These are phyloP conservation scores for Handroanthus guayacan DNA, from an alignment of 257 asterid genomes.

Conservation along the genomic window DNA sequence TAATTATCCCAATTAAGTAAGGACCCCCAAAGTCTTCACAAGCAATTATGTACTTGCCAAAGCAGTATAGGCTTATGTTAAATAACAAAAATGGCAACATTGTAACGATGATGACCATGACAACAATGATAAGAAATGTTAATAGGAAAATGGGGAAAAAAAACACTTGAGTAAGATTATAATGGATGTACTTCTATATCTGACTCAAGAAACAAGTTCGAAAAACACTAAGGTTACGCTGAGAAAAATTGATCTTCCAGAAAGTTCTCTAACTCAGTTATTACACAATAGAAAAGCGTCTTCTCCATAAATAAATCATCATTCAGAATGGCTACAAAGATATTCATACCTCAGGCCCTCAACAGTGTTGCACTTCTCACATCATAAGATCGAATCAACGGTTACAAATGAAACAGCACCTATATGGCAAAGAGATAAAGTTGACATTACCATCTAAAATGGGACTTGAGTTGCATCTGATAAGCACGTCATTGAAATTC, in stretches of 20 bases:
- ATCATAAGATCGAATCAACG: not conserved
- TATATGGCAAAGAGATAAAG: not conserved
- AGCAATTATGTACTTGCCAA: too few relatives aligned
- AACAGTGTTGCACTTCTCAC: not conserved
- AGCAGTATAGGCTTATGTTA: not conserved
- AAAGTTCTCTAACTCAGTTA: not conserved
- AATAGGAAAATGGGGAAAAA: not conserved
- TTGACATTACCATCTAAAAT: not conserved
- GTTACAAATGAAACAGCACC: not conserved
- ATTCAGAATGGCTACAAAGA: not conserved
- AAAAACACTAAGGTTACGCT: constrained; percentile 2
- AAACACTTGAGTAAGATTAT: not conserved
- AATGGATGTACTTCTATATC: not conserved
- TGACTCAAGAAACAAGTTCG: constrained; percentile 11
- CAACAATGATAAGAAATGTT: not conserved
- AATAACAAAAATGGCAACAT: not conserved
- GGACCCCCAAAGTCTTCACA: too few relatives aligned
- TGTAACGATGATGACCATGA: not conserved
- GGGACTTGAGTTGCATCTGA: not conserved
- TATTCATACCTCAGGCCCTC: constrained; percentile 5
- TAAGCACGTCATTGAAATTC: not conserved
- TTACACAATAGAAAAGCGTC: not conserved
- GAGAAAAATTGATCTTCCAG: not conserved
- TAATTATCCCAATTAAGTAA: too few relatives aligned
- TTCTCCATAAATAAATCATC: not conserved